Conservation (phyloP, 2,329 filamentous ascomycete genomes). For the Microdochium paspali region DNA sequence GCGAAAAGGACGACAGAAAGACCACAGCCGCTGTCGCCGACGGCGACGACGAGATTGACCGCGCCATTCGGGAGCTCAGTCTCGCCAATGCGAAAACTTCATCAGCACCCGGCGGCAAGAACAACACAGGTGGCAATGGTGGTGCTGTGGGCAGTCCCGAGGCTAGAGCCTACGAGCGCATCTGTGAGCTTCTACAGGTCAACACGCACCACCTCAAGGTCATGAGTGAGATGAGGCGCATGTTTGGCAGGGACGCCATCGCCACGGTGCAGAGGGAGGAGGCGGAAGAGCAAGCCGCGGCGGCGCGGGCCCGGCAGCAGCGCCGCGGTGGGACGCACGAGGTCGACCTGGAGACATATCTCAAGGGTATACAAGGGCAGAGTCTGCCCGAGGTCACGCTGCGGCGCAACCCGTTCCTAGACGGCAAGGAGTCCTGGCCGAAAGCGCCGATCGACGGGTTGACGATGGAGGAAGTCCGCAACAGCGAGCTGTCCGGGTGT, state of each 20-base stretch:
- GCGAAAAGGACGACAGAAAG: conserved; percentile 11
- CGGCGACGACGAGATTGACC: conserved; percentile 45
- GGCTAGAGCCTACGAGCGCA: conserved; percentile 16
- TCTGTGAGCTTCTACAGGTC: conserved; percentile 35
- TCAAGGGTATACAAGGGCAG: conserved; percentile 46
- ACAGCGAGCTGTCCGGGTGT: conserved; percentile 13
- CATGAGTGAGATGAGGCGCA: conserved; percentile 75
- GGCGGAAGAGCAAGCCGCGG: conserved; percentile 28
- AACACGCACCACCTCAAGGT: conserved; percentile 69
- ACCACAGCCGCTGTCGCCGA: conserved; percentile 7
- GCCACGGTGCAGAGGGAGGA: conserved; percentile 42
- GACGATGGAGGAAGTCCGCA: conserved; percentile 58
- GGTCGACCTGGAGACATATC: conserved; percentile 47
- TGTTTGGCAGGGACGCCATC: conserved; percentile 49
- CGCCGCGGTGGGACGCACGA: conserved; percentile 28
- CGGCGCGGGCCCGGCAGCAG: conserved; percentile 21
- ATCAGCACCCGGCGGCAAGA: conserved; percentile 3
- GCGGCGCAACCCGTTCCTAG: conserved; percentile 73
- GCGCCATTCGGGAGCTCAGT: conserved; percentile 29
- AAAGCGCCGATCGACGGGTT: conserved; percentile 69
- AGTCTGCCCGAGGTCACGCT: conserved; percentile 63
- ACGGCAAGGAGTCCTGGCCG: conserved; percentile 84
- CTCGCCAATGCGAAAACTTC: conserved; percentile 10
- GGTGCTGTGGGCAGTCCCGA: conserved; percentile 5
- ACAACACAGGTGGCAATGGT: too few species aligned